Base-by-base conservation (phyloP, 2,329 filamentous ascomycete genomes). In the Calycina marina region DNA sequence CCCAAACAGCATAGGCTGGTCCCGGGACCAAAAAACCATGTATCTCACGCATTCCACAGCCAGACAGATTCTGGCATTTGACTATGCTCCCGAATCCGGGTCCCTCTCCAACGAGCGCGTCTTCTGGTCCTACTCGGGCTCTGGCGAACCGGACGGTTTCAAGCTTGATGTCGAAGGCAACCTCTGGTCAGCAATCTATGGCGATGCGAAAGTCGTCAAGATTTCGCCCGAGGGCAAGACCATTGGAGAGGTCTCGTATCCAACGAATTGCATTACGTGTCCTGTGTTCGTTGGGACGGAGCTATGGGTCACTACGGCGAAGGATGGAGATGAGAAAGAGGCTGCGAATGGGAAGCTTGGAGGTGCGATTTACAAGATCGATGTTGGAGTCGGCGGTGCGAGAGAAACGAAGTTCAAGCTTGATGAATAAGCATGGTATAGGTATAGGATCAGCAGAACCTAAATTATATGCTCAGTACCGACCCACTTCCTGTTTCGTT, bases 101-200 rank as follows among this genome's bases (percentile, higher is more conserved):
- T 58, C 58, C n/a, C 63, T 83, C 32, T 68, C 66, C 36, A 77
- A 80, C 55, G 68, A 72, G 48, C 72, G 79, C 34, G 61, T 77
- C 22, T 84, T 85, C 57, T 53, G 85, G 59, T 61, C 67, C 35
- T 72, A 85, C 50, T 63, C 69, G 4, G 69, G 69, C 1, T 54
- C 66, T 15, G 76, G 77, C 29, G 70, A 72, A 40, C 84, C 84
- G 1, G 86, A 94, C 55, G 86, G 86, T 2, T 86, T 88, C 57
- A 76, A 77, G 40, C 69, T 92, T 48, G 86, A 94, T 50, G 69
- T 67, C 26, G 72, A 92, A 34, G 85, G 84, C n/a, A 77, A 79
- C 58, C 65, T 93, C 48, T 94, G 88, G 86, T 76, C 80, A 39
- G 81, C 83, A 5, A 64, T 90, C n/a, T 90, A 83, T 51, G 84